These are phyloP conservation scores for Parmelia sp. DNA, from an alignment of 495 filamentous ascomycete species.

Conservation along the genomic window DNA sequence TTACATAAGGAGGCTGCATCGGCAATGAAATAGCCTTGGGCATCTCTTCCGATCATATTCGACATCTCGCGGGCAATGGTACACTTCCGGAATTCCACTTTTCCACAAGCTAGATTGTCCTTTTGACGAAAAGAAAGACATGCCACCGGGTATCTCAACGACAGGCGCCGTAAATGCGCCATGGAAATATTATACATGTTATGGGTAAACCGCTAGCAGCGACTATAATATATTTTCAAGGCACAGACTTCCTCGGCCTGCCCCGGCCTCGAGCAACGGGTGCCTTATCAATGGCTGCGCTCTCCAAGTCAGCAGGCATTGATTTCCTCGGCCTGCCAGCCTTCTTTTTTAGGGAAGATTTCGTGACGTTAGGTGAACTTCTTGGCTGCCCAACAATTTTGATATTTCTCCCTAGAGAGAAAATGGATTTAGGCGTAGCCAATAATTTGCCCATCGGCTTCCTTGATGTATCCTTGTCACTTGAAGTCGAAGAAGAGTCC, in stretches of 20 bases:
- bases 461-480: not conserved
- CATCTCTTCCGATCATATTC: not conserved
- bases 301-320: not conserved
- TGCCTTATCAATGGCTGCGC: not conserved
- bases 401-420: slow-evolving; percentile 24
- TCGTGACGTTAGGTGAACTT: slow-evolving; percentile 3
- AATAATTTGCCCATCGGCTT: slow-evolving; percentile 7
- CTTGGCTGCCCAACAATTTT: slow-evolving; percentile 17
- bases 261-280: slow-evolving; percentile 3
- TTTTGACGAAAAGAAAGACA: not conserved
- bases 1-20: not conserved
- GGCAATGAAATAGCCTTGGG: not conserved
- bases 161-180: not conserved
- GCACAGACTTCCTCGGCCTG: slow-evolving; percentile 1
- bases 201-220: not conserved
- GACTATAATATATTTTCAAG: not conserved
- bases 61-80: not conserved
- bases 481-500: slow-evolving; percentile 5
- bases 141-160: not conserved
- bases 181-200: not conserved
- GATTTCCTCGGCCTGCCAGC: not conserved
- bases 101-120: not conserved
- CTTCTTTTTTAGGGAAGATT: slow-evolving; percentile 6
- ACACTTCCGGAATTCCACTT: not conserved
- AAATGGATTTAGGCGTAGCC: slow-evolving; percentile 20